Evolutionary conservation across 768 basidiomycete species (phyloP).

Genomic region (Mycena galopus): DNA sequence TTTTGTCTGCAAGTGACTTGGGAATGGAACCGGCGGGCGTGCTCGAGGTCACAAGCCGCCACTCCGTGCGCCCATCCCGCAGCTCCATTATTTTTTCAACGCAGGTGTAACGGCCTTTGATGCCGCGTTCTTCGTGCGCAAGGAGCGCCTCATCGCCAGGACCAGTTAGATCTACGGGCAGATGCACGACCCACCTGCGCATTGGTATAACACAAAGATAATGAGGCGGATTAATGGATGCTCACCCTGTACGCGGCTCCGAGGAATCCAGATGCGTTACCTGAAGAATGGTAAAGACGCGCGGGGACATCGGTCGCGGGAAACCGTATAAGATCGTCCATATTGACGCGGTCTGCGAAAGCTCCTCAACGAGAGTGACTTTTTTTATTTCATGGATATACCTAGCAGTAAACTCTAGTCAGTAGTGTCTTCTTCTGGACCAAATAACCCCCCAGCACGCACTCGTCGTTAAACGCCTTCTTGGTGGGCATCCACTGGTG

Average conservation of each 20-base stretch:
- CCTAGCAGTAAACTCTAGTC: constrained; percentile 4
- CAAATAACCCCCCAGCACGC: background rate
- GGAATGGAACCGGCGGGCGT: constrained; percentile 16
- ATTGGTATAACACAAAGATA: background rate
- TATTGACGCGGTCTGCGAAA: constrained; percentile 15
- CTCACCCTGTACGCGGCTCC: constrained; percentile 10
- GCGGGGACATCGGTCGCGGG: constrained; percentile 11
- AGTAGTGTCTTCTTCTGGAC: background rate
- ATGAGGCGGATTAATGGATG: background rate
- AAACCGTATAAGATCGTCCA: constrained; percentile 8
- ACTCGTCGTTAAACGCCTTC: constrained; percentile 23
- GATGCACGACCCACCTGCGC: constrained; percentile 16
- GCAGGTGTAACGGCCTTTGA: constrained; percentile 20
- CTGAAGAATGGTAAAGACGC: constrained; percentile 16
- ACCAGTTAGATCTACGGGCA: constrained; percentile 4
- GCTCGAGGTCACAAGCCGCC: constrained; percentile 15
- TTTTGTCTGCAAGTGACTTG: constrained; percentile 12
- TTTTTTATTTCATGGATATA: constrained; percentile 20
- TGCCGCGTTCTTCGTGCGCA: constrained; percentile 7
- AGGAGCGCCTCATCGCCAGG: constrained; percentile 14
- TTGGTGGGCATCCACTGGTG: constrained; percentile 12
- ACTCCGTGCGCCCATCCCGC: constrained; percentile 12
- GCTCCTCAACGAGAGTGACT: constrained; percentile 4
- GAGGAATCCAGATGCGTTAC: constrained; percentile 8
- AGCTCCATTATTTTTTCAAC: constrained; percentile 18